Evolutionary conservation across 129 eudicot genomes (phyloP), one percentile per base, ranked within the genome.

Genomic region (carrot (Daucus carota)): DNA sequence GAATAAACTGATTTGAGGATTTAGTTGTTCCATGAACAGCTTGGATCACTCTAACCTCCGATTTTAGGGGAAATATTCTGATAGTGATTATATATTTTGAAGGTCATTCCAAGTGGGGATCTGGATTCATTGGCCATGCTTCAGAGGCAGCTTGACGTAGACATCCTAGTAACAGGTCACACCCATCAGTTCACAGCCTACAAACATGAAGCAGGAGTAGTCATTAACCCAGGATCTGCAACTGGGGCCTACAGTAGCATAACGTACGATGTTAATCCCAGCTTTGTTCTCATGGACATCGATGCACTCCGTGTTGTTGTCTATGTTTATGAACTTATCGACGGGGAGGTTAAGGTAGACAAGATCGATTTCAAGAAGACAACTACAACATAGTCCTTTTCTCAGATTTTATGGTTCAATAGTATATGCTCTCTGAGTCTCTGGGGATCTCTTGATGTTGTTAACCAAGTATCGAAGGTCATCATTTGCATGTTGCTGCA

Each of bases 51-150:
- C 41, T 1, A 20, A 38, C 26, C 31, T 13, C 22, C 0, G 22
- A 41, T 28, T 12, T 41, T 70, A 2, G 9, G 9, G 74, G 34
- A 41, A 11, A 14, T 38, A 41, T 70, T 41, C 29, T 70, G 50
- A 36, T 42, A 47, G 40, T 42, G 28, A 43, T 72, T 43, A 43
- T 44, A 10, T 34, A 3, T 54, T 6, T 8, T 75, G 73, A 78
- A 92, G 97, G 97, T 94, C 80, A 87, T 94, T 82, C 99, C 99
- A 79, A 91, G 96, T 96, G 99, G 99, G 41, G 99, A 94, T 83
- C 82, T 94, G 75, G 99, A 94, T 85, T 94, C 99, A 16, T 76
- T 94, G 77, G 99, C 99, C 71, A 94, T 94, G 99, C 93, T 94
- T 70, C 99, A 94, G 79, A 91, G 99, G 79, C 99, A 94, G 78